A percentile compares a stretch with the other conserved stretches of the same genome.
Conservation (phyloP, 2,329 filamentous ascomycete genomes). For the Epichloe sp. region DNA sequence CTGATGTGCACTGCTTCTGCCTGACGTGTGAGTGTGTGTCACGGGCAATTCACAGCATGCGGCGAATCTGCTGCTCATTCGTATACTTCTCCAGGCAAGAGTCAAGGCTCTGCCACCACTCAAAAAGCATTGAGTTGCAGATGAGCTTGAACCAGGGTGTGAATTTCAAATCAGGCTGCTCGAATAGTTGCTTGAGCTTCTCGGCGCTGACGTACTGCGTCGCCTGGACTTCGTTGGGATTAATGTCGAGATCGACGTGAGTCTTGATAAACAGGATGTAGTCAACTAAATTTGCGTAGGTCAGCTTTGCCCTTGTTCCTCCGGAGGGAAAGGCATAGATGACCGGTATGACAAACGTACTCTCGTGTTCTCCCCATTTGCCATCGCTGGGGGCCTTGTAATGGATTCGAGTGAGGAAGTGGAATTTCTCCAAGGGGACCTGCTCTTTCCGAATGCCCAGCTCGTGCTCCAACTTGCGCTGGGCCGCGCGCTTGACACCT, state of each 20-base stretch:
- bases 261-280: conserved; percentile 98
- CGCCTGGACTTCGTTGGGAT: conserved; percentile 79
- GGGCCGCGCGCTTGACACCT: conserved; percentile 83
- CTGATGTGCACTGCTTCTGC: neutral
- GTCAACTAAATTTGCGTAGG: conserved; percentile 49
- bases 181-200: conserved; percentile 74
- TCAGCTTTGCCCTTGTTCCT: neutral
- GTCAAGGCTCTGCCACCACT: conserved; percentile 90
- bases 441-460: conserved; percentile 81
- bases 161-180: conserved; percentile 68
- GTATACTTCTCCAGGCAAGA: conserved; percentile 70
- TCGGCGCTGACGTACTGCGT: conserved; percentile 73
- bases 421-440: conserved; percentile 82
- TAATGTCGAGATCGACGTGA: conserved; percentile 70
- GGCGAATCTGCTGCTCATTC: conserved; percentile 74
- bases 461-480: conserved; percentile 89
- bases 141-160: conserved; percentile 99
- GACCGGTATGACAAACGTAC: conserved; percentile 39
- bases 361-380: conserved; percentile 98
- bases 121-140: conserved; percentile 91
- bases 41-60: conserved; percentile 43
- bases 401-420: conserved; percentile 91
- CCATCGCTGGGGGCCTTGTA: conserved; percentile 96
- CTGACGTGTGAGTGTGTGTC: neutral
- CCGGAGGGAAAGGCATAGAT: neutral